Base-by-base conservation (phyloP, 2,329 filamentous ascomycete genomes). In the Pezizomycotina sp. region DNA sequence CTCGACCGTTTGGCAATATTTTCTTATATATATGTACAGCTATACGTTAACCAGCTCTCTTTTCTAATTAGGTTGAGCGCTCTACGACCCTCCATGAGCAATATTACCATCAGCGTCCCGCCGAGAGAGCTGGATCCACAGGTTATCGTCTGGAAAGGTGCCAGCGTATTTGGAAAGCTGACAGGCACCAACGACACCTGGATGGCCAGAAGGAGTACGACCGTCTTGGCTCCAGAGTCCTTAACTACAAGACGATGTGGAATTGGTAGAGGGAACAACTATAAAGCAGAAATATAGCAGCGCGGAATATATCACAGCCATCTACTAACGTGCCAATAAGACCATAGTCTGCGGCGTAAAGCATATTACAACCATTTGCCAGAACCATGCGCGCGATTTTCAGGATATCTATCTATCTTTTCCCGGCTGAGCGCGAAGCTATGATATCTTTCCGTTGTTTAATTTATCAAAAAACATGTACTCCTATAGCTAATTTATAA, bases 121-220 rank as follows among this genome's bases (percentile, higher is more conserved):
- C 89, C 89, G 0, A 67, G 86, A 51, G 89, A 98, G 51, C 77
- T 98, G 62, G 89, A 98, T 58, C 82, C 89, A 42, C 83, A 93
- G 59, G 84, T 95, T n/a, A 78, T 95, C 34, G 75, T 77, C 6
- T 98, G 89, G 89, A 98, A 98, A 66, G 89, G 89, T 3, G 89
- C 81, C 1, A 92, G 83, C 55, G 84, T 98, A 10, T 98, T 93
- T 63, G 84, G 82, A 2, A 83, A 92, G 60, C 62, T 95, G 49
- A 70, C 74, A 42, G 63, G 62, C 28, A 84, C 82, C 10, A 95
- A 95, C 59, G 89, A 98, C 57, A 89, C 78, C 52, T 98, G 89
- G 89, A 81, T 95, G 53, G 77, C 9, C 70, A 72, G 29, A 65
- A 77, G 51, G 86, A 95, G 63, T 93, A 86, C 58, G 83, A 93